Base-by-base conservation (phyloP, 495 filamentous ascomycete species). In the Corynascus novoguineensis region DNA sequence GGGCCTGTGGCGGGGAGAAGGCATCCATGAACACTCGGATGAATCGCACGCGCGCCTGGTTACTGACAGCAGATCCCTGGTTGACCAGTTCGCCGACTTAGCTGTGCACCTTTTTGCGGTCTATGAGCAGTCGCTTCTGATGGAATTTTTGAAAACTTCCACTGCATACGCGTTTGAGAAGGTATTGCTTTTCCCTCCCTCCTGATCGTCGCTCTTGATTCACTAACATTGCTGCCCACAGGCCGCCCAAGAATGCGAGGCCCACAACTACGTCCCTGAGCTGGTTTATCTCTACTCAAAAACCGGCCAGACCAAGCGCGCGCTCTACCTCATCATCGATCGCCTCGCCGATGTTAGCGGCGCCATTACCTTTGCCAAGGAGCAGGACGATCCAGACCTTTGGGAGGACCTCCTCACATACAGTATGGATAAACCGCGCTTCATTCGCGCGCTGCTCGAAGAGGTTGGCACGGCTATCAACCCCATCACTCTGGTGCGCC, bases 341-440 rank as follows among this genome's bases (percentile, higher is more conserved):
- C 84, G 86, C 9, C 78, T 98, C 6, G 82, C 82, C 54, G 91
- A 97, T 63, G 90, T 97, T 41, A 86, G 84, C 5, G 88, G 90
- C 56, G 93, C 93, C 44, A 97, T 98, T 59, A 80, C 86, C 8
- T 98, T 97, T 60, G 90, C 91, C 47, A 96, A 96, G 70, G 85
- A 89, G 45, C 91, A 96, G 67, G 81, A 91, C 56, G 92, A 97
- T 57, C 82, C 83, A 0, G 88, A 92, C 61, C 79, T 98, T 0
- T 98, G 93, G 93, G 86, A 95, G 59, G 93, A 98, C 64, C 79
- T 98, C 10, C 83, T 98, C 21, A 82, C 91, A 57, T 97, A 97
- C 73, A 87, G 83, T 22, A 97, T 98, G 95, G 89, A 96, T 70
- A 95, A 95, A 61, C 93, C 93, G 0, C 81, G 81, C 14, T 98